phyloP scores from a whole-genome alignment of 2,329 filamentous ascomycete genomes.

The Furcasterigmium furcatum region DNA sequence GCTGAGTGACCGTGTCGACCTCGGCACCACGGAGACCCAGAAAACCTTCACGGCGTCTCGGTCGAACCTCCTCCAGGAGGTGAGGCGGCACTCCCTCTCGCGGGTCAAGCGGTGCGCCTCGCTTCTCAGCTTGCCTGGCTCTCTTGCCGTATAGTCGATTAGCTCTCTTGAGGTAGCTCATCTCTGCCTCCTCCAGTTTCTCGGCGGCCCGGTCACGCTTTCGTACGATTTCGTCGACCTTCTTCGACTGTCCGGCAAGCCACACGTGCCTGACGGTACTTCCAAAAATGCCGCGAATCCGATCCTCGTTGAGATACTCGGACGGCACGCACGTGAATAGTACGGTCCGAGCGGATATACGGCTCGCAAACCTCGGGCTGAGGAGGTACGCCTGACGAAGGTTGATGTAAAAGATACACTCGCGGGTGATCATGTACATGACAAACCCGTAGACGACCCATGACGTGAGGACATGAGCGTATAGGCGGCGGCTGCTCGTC shows the following conservation, averaged over 20 bases:
- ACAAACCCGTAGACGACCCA: slow-evolving; percentile 87
- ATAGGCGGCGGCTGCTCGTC: slow-evolving; percentile 63
- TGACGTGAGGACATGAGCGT: slow-evolving; percentile 74
- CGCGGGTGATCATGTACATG: slow-evolving; percentile 82
- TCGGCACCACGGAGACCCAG: slow-evolving; percentile 66
- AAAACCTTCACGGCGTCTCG: slow-evolving; percentile 65
- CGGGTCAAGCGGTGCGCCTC: slow-evolving; percentile 42
- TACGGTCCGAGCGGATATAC: slow-evolving; percentile 86
- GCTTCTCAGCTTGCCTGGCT: slow-evolving; percentile 54
- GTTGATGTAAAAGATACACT: slow-evolving; percentile 89
- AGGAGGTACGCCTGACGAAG: slow-evolving; percentile 88
- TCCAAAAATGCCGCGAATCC: slow-evolving; percentile 77
- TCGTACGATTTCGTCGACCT: slow-evolving; percentile 77
- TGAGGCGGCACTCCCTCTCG: slow-evolving; percentile 62
- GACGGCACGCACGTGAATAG: slow-evolving; percentile 83
- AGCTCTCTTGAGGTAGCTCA: slow-evolving; percentile 76
- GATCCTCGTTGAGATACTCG: slow-evolving; percentile 73
- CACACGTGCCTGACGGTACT: slow-evolving; percentile 79
- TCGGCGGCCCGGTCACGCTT: slow-evolving; percentile 77
- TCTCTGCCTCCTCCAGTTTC: slow-evolving; percentile 82
- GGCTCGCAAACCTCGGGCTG: slow-evolving; percentile 77
- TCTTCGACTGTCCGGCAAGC: slow-evolving; percentile 73
- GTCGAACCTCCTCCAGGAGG: slow-evolving; percentile 68
- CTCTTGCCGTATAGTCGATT: slow-evolving; percentile 69
- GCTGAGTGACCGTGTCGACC: slow-evolving; percentile 93